These are phyloP conservation scores for Camellia oleifera DNA, from an alignment of 179 eudicot species.

Conservation along the genomic window DNA sequence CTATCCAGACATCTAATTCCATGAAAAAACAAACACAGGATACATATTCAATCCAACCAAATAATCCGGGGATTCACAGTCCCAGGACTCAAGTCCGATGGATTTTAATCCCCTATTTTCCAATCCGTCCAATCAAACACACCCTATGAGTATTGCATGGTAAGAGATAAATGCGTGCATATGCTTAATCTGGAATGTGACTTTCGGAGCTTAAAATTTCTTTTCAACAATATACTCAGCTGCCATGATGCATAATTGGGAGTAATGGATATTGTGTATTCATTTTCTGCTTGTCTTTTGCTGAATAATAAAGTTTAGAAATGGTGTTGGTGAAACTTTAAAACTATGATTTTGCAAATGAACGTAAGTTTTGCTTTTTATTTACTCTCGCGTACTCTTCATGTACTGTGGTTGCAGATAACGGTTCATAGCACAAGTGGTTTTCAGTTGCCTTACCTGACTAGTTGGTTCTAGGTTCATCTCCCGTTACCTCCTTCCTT, in stretches of 20 bases:
- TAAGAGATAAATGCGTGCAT: not conserved
- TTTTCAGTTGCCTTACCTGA: not conserved
- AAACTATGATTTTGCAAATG: not conserved
- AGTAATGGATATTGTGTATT: not conserved
- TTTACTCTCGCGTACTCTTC: not conserved
- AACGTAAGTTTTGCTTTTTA: not conserved
- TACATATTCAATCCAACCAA: too few species aligned
- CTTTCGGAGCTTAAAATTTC: not conserved
- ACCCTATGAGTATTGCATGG: not conserved
- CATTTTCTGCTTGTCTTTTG: not conserved
- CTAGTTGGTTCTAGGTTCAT: not conserved
- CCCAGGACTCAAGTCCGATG: too few species aligned
- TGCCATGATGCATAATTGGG: not conserved
- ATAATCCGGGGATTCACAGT: too few species aligned
- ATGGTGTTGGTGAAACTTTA: not conserved
- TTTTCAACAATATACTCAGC: not conserved
- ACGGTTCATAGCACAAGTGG: not conserved
- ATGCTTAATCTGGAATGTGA: not conserved
- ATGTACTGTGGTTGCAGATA: not conserved
- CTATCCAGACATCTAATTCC: too few species aligned
- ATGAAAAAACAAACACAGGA: too few species aligned
- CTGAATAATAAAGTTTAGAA: not conserved
- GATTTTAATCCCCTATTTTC: too few species aligned
- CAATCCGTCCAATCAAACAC: too few species aligned
- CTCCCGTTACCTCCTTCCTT: not conserved